Percentiles rank a stretch among this genome's conserved stretches.
phyloP scores from a whole-genome alignment of 2,329 filamentous ascomycete species.

The Aureobasidium mangrovei region DNA sequence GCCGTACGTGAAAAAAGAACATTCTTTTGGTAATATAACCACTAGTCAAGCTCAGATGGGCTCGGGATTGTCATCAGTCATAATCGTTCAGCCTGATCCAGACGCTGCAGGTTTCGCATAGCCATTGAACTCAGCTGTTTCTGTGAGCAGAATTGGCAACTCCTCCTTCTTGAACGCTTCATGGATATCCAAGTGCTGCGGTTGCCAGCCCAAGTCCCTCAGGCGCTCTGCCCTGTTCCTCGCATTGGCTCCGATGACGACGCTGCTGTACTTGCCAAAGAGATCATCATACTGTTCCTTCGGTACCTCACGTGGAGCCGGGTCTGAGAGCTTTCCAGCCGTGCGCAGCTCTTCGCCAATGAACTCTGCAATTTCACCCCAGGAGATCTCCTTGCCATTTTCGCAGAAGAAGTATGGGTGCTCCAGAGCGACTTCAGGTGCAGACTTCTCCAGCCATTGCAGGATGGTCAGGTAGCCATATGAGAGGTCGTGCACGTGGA shows the following conservation, averaged over 20 bases:
- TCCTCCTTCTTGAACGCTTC: slow-evolving; percentile 36
- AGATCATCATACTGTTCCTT: slow-evolving; percentile 32
- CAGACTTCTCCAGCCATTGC: slow-evolving; percentile 35
- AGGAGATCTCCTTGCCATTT: slow-evolving; percentile 36
- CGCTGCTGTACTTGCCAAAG: slow-evolving; percentile 25
- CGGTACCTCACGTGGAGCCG: slow-evolving; percentile 30
- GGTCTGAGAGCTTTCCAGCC: slow-evolving; percentile 31
- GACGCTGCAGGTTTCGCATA: slow-evolving; percentile 14
- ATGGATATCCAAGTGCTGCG: slow-evolving; percentile 35
- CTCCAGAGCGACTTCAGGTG: slow-evolving; percentile 25
- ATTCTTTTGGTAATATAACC: too few relatives aligned
- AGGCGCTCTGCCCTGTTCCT: slow-evolving; percentile 37
- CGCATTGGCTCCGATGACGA: slow-evolving; percentile 36
- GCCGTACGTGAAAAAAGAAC: too few relatives aligned
- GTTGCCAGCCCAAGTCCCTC: slow-evolving; percentile 38
- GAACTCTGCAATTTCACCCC: slow-evolving; percentile 32
- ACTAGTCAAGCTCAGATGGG: too few relatives aligned
- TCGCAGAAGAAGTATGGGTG: slow-evolving; percentile 46
- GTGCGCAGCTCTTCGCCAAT: slow-evolving; percentile 33
- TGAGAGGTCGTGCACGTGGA: slow-evolving; percentile 43
- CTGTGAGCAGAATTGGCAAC: slow-evolving; percentile 30
- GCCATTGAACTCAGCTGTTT: slow-evolving; percentile 20
- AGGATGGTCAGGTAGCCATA: slow-evolving; percentile 37
- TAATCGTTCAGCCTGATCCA: neutral
- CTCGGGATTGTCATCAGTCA: too few relatives aligned